Evolutionary conservation across 164 flowering plant genomes (phyloP).

Genomic region (Buxus sempervirens): DNA sequence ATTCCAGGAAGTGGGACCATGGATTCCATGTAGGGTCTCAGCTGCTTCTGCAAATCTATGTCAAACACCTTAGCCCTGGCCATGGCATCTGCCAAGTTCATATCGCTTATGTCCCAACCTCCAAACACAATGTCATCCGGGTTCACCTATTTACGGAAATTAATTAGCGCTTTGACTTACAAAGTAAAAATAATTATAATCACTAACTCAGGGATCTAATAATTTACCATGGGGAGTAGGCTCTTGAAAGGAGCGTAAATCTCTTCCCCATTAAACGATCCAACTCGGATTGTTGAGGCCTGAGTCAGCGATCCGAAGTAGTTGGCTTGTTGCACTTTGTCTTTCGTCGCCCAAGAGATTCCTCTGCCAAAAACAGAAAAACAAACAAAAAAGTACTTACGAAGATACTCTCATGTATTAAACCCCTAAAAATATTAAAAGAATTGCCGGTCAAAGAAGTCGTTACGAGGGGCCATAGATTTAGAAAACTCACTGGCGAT

Average conservation of each 20-base stretch:
- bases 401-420: not conserved
- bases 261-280: slow-evolving; percentile 96
- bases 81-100: slow-evolving; percentile 97
- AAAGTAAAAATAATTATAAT: not conserved
- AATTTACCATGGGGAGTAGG: slow-evolving; percentile 87
- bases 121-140: slow-evolving; percentile 96
- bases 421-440: too few species aligned
- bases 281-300: slow-evolving; percentile 89
- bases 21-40: slow-evolving; percentile 98
- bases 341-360: slow-evolving; percentile 98
- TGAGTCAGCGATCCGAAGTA: slow-evolving; percentile 97
- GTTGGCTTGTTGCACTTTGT: slow-evolving; percentile 93
- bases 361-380: slow-evolving; percentile 48
- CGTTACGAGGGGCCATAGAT: too few species aligned
- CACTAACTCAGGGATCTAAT: too few species aligned
- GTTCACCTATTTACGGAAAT: slow-evolving; percentile 53
- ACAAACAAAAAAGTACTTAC: slow-evolving; percentile 3
- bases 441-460: too few species aligned
- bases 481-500: slow-evolving; percentile 88
- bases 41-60: slow-evolving; percentile 90
- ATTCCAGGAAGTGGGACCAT: slow-evolving; percentile 98
- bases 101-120: slow-evolving; percentile 97
- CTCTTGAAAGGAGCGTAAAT: slow-evolving; percentile 99
- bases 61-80: slow-evolving; percentile 91
- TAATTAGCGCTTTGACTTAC: not conserved